Evolutionary conservation across 768 basidiomycete species (phyloP), one percentile per base, ranked within the genome.

Genomic region (Scleroderma bovista): DNA sequence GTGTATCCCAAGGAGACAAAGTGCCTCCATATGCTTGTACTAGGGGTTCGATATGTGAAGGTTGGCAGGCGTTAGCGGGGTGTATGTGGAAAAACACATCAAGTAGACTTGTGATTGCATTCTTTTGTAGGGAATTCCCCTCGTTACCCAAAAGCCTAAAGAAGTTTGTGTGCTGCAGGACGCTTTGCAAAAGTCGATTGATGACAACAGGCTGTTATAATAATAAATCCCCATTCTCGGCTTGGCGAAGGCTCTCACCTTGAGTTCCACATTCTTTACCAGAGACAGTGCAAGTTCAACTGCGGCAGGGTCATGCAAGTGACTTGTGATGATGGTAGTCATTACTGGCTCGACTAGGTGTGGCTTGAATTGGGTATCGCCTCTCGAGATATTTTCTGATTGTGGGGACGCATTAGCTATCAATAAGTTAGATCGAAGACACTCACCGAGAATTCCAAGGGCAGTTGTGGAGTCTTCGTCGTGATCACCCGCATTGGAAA

Each of bases 41-140:
- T 32, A 98, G 72, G 1, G 89, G 90, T 41, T 88, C 83, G 39
- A 94, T 69, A 55, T 94, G 90, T 3, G 80, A 85, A 10, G 84
- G 76, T 62, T 95, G 94, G 59, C 89, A 94, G 2, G 92, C 86
- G 57, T 91, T 91, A 12, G 74, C 67, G 0, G 93, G 89, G 59
- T 93, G 84, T 13, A 84, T 74, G 48, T 77, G 65, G 72, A 94
- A 96, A 2, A 95, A 72, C 3, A 69, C 66, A 40, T 81, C 73
- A 3, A 94, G 67, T 1, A 89, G 65, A n/a, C 67, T 57, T 33
- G 84, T 71, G 24, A 88, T 61, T 2, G 72, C 67, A 20, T 77
- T 72, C 19, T 82, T 75, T 26, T 66, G 59, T 5, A 62, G 54
- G 4, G 60, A 48, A 15, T 43, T 50, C 1, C 53, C 53, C 12